Base-by-base conservation (phyloP, 306 rosid genomes). In the Mimosa bimucronata region DNA sequence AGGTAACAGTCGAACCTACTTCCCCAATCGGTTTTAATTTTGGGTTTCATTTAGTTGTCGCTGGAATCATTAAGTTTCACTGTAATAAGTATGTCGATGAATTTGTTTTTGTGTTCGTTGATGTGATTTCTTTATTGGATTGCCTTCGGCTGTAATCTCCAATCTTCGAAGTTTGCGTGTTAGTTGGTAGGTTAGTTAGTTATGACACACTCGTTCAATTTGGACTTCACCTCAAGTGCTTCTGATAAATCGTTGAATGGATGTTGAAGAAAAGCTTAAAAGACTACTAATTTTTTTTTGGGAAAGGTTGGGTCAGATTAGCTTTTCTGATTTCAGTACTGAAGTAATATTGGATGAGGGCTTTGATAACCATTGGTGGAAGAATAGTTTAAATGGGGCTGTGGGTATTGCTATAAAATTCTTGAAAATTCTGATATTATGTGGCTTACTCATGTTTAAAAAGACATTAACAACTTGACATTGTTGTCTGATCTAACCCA, bases 1-100 rank as follows among this genome's bases (percentile, higher is more conserved):
- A 66, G 89, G 89, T 86, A 60, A 38, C 44, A 30, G 40, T 9
- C 41, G 9, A 70, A 10, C 62, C 18, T 42, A 12, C 40, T n/a
- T 45, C 58, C 10, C 70, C 0, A 65, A 50, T 78, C 8, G 62
- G 15, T 44, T 44, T 65, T 12, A 31, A 7, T 10, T 30, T 30
- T 34, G 53, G 15, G 19, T 61, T 30, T 18, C 14, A 3, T 29
- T 19, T 9, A 12, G 37, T 69, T 23, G 34, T 42, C 6, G 55
- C 6, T 69, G 46, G 37, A 21, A 41, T 42, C 3, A 41, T 69
- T 6, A 1, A 4, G 31, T 34, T 21, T 57, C n/a, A 45, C 34
- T 66, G 11, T 58, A 15, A 21, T 2, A 25, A 71, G 29, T 4
- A 13, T 13, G 6, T 7, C 46, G 19, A 15, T 37, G 23, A 23